Base-by-base conservation (phyloP, 2,329 filamentous ascomycete species). In the Paraconiothyrium sp. region DNA sequence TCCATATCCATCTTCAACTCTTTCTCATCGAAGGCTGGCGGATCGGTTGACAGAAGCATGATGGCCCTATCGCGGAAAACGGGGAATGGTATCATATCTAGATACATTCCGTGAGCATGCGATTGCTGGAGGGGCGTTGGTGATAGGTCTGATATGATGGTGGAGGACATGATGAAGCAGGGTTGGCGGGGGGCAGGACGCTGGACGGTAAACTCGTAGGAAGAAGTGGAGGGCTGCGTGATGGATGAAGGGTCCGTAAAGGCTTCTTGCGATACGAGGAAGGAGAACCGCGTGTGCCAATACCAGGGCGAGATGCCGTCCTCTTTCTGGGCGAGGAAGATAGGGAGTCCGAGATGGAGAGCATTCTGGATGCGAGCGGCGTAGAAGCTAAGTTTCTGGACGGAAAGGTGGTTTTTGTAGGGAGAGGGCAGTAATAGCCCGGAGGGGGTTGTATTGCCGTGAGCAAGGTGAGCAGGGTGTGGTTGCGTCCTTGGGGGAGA, bases 241-340 rank as follows among this genome's bases (percentile, higher is more conserved):
- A 32, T 4, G 4, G 24, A 49, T 14, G 13, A 11, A n/a, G 24
- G 4, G 13, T 32, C 11, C 16, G 24, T 24, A 20, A n/a, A 37
- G 7, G 27, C 4, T 6, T 47, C 44, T 22, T 24, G 30, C 13
- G 47, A 32, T 24, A 49, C 32, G 27, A 49, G 47, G 4, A 49
- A 10, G 4, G 24, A 13, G 30, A 49, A 49, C 24, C 34, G 47
- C 7, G 47, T 49, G 27, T 49, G 47, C 47, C 47, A 49, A 16
- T 49, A 49, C 47, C 47, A 49, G 14, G 47, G 47, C 14, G 47
- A 49, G 47, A 49, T 49, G 30, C 34, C 27, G 30, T 49, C 47
- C 20, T 49, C 47, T n/a, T 49, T 49, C 24, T 49, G 47, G 47
- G 47, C 47, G 8, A 49, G 30, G 13, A 49, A 49, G 13, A 14